Evolutionary conservation across 768 basidiomycete genomes (phyloP).

Genomic region (Leccinum broughii): DNA sequence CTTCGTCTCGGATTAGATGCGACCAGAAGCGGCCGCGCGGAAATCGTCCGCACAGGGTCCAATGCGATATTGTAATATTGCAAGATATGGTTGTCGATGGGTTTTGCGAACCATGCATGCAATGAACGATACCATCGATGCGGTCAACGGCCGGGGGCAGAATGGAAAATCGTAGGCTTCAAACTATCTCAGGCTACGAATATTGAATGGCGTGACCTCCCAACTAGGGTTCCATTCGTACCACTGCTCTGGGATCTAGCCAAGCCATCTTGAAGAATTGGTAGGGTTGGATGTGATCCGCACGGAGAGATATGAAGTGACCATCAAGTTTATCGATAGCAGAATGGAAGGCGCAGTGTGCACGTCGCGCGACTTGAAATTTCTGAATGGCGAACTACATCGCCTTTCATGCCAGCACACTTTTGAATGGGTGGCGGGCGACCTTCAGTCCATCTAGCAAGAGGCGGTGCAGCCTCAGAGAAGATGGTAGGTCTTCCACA

Average conservation of each 20-base stretch:
- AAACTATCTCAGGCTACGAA: conserved; percentile 12
- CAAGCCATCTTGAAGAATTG: neutral
- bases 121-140: neutral
- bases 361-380: conserved; percentile 8
- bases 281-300: conserved; percentile 21
- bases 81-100: conserved; percentile 16
- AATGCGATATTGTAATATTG: conserved; percentile 17
- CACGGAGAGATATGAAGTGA: conserved; percentile 15
- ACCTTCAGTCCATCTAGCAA: neutral
- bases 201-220: conserved; percentile 13
- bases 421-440: neutral
- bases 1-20: conserved; percentile 2
- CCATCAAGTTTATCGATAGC: neutral
- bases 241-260: neutral
- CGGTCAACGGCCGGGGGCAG: neutral
- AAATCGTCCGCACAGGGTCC: conserved; percentile 24
- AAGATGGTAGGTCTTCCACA: neutral
- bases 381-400: conserved; percentile 5
- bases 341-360: conserved; percentile 25
- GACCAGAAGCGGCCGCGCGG: conserved; percentile 16
- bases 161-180: conserved; percentile 10
- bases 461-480: neutral
- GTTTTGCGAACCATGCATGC: neutral
- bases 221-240: conserved; percentile 2
- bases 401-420: conserved; percentile 11